Evolutionary conservation across 768 basidiomycete genomes (phyloP), one percentile per base, ranked within the genome.

Genomic region (Suillus ampliporus): DNA sequence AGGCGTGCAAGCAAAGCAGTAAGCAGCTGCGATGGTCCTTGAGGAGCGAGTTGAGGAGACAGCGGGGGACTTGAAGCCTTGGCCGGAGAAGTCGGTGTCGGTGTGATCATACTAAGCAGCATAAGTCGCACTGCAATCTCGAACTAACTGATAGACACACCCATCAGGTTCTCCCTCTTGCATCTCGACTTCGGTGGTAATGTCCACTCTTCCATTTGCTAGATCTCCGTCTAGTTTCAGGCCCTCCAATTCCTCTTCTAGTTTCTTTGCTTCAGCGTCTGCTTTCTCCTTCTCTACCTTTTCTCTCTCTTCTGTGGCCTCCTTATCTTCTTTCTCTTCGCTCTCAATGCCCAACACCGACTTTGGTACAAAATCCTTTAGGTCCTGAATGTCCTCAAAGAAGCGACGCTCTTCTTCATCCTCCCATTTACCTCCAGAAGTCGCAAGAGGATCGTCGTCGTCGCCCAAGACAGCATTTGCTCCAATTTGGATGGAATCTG

Each of bases 351-450:
- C 95, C 21, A 99, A 80, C 43, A 99, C 85, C 57, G 88, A 90
- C 56, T 86, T 88, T 0, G 97, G 97, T 2, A 97, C 94, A 62
- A 95, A 94, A 62, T 97, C 94, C 63, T 90, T 90, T 58, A 98
- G 74, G 74, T 99, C 97, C 63, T 92, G 86, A 47, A 97, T 80
- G 64, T 98, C 95, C 71, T 98, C 97, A 68, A 90, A 99, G 76
- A 97, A 99, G 62, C 89, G 82, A 26, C 91, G 83, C 73, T 98
- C 97, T 78, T 99, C 97, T 67, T 99, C 97, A 68, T 99, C 97
- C 74, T 94, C 94, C 97, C 97, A 99, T 74, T 98, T 95, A 4
- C 95, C 91, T 7, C 91, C 89, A 3, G 83, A 77, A 5, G 75
- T 74, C 11, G 80, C 67, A 28, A 78, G 71, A 3, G 60, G 60